These are phyloP conservation scores for Aspergillus bombycis DNA, from an alignment of 2,329 filamentous ascomycete genomes.

Conservation along the genomic window DNA sequence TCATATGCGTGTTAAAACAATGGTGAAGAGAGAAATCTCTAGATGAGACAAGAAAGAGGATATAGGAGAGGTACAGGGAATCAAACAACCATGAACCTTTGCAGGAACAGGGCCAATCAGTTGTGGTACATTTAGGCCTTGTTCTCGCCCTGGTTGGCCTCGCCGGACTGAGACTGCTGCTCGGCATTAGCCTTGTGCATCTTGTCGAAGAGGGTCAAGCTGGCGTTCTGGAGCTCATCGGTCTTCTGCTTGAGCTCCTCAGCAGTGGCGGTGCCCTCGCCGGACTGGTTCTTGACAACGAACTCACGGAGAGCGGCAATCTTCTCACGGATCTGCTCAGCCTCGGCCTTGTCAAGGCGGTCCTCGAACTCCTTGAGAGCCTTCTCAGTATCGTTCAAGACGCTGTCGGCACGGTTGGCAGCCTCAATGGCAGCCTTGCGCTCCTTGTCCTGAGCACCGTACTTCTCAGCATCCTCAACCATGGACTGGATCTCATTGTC, in stretches of 20 bases:
- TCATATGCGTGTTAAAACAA: conserved; percentile 34
- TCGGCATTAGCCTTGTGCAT: conserved; percentile 95
- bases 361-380: conserved; percentile 95
- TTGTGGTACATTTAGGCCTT: conserved; percentile 58
- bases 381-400: conserved; percentile 97
- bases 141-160: conserved; percentile 61
- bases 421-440: conserved; percentile 94
- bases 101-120: conserved; percentile 20
- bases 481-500: conserved; percentile 94
- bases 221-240: conserved; percentile 94
- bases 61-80: conserved; percentile 25
- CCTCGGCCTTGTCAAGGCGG: conserved; percentile 95
- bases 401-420: conserved; percentile 95
- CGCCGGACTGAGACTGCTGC: conserved; percentile 57
- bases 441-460: conserved; percentile 92
- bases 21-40: conserved; percentile 30
- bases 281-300: conserved; percentile 90
- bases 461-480: conserved; percentile 97
- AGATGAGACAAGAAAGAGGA: conserved; percentile 25
- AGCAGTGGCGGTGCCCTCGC: conserved; percentile 82
- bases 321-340: conserved; percentile 92
- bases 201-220: conserved; percentile 98
- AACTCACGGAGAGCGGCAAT: conserved; percentile 82
- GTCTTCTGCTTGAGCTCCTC: conserved; percentile 98
- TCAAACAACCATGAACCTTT: conserved; percentile 17